Base-by-base conservation (phyloP, 352 stramenopile species). In the Phytopythium vexans region DNA sequence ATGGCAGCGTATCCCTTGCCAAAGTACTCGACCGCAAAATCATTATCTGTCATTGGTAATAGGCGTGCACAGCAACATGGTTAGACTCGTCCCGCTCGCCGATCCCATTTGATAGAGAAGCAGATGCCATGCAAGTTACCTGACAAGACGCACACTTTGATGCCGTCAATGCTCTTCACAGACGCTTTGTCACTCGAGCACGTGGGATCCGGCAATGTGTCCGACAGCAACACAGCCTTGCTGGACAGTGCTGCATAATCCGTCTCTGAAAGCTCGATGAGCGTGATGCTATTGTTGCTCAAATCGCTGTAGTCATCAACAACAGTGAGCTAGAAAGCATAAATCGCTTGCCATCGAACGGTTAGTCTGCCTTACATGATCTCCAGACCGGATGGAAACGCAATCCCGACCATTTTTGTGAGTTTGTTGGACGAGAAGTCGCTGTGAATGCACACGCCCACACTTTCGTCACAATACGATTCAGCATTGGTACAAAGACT, bases 391-490 rank as follows among this genome's bases (percentile, higher is more conserved):
- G 33, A 54, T 6, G 67, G 63, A 9, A 75, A 65, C 35, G 72
- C 60, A 15, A 72, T 44, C 36, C 63, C 67, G 31, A 64, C 56
- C 15, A 72, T 40, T 12, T 54, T 42, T 47, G 62, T 63, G 38
- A 75, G 27, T 4, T 49, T 60, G 41, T 75, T 75, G 1, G 47
- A 70, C 15, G 67, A 75, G 41, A 75, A 60, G 36, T 72, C 60
- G 16, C 47, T 61, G 27, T 41, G 42, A 43, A 49, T 1, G 5
- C 7, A 27, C 33, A 33, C 1, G 35, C 41, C 32, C 7, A 27
- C 15, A n/a, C 10, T 1, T 38, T 36, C 11, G 46, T 12, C 52
- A 6, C 14, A 16, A 35, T 9, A 42, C n/a, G 27, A 31, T 33
- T 9, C 11, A 34, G 2, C 31, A 32, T 6, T 14, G 11, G 1